These are phyloP conservation scores for Quercus tomentella DNA, from an alignment of 331 rosid species.

Conservation along the genomic window DNA sequence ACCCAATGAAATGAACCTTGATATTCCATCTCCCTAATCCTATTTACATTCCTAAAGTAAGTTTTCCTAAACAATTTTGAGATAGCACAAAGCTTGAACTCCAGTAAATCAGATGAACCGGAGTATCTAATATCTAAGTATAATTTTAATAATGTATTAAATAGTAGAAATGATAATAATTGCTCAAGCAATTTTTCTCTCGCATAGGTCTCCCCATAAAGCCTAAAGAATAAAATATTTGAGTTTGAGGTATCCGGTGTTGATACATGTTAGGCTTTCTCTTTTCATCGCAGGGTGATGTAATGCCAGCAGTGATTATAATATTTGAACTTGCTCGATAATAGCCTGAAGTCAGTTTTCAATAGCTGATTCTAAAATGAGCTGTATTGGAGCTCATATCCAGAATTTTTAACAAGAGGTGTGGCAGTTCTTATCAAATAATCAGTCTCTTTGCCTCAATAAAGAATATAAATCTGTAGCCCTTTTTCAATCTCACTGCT, in stretches of 20 bases:
- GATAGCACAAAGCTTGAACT: neutral
- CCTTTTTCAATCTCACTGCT: neutral
- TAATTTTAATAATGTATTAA: neutral
- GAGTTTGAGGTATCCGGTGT: neutral
- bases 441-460: neutral
- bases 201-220: neutral
- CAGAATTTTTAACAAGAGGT: neutral
- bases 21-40: neutral
- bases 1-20: too few species aligned
- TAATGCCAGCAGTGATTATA: slow-evolving; percentile 58
- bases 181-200: neutral
- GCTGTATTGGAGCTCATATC: neutral
- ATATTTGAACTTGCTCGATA: slow-evolving; percentile 35
- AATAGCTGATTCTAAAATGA: neutral
- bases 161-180: neutral
- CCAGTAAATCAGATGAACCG: neutral
- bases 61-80: neutral
- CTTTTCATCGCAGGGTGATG: slow-evolving; percentile 55
- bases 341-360: neutral
- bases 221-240: neutral
- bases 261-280: neutral
- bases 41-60: neutral
- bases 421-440: neutral
- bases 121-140: neutral
- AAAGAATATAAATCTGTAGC: neutral